Base-by-base conservation (phyloP, 495 filamentous ascomycete species). In the Xylona heveae region DNA sequence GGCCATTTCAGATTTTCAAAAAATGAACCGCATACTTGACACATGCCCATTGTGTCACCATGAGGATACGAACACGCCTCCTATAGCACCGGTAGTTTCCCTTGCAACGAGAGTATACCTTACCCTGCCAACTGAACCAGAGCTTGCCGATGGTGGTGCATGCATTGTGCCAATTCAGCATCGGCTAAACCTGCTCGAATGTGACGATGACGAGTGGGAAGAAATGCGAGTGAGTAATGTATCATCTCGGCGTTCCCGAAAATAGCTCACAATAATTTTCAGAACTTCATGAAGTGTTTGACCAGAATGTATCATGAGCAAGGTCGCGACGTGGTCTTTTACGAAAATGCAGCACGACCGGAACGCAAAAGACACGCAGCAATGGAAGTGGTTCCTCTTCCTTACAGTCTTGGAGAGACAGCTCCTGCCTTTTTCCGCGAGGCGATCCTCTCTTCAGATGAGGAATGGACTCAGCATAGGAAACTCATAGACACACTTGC, bases 191-290 rank as follows among this genome's bases (percentile, higher is more conserved):
- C 68, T 95, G 8, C 60, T 97, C 15, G 88, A 94, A 52, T 95
- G 90, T 47, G 90, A 95, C 47, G 90, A 95, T 46, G 90, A 95
- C 44, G 88, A 97, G 50, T 97, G 90, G 88, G 88, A 97, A 43
- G 88, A 97, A 47, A 79, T 97, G 24, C 74, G 84, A 27, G 53
- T 56, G 39, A 28, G 34, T 36, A 16, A 15, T 13, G 5, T 5
- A 27, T 35, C 5, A 5, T 23, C 20, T 25, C 17, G 10, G 31
- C 24, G 13, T 28, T n/a, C 9, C 13, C 1, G 28, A 9, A 5
- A 4, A 29, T 1, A 6, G 24, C 27, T 33, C 10, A 26, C 24
- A 13, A 8, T 15, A 30, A 30, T 17, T 18, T 29, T 16, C n/a
- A 59, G 50, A 97, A 97, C 52, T 97, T 97, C 53, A 95, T 95